Base-by-base conservation (phyloP, 2,329 filamentous ascomycete species). In the Aspergillus piperis region DNA sequence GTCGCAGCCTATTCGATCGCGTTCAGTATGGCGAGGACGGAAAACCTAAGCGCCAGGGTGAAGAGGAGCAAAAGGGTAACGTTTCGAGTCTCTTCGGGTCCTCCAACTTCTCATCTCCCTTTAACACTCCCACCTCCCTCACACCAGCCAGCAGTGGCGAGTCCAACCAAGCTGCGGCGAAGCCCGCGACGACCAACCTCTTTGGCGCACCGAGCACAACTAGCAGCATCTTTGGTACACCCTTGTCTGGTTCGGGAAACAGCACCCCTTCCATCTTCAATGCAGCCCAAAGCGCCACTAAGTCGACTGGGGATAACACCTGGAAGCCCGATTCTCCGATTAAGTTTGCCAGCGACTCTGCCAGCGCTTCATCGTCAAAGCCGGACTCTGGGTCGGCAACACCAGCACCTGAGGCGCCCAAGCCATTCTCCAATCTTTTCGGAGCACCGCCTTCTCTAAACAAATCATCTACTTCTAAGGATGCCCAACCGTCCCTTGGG, bases 301-400 rank as follows among this genome's bases (percentile, higher is more conserved):
- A 68, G 47, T 42, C 62, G 8, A 54, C 50, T 21, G 62, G 57
- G 21, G 78, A 83, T 63, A 74, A 82, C 53, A 82, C 80, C 2
- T 83, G 80, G 80, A 81, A 81, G 63, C 72, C 72, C 7, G 75
- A 77, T 47, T 77, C 74, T 3, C 78, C 80, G 4, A 81, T 83
- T 66, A 82, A 81, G 56, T 83, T 83, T 59, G 75, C 73, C n/a
- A 64, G 63, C 8, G 72, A 71, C 17, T 62, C 66, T 57, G 66
- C 66, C 58, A 65, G 61, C 47, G 64, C 66, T 38, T 68, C 70
- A 8, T 54, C 68, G n/a, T 60, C 73, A 32, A 74, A 73, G 54
- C 56, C 69, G 11, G 62, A 73, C 6, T 69, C 71, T 8, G 68
- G 63, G 27, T 60, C 62, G 21, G 49, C 59, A 10, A 63, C 63